Evolutionary conservation across 75 land plant genomes (phyloP).

Genomic region (Chamaecyparis obtusa): DNA sequence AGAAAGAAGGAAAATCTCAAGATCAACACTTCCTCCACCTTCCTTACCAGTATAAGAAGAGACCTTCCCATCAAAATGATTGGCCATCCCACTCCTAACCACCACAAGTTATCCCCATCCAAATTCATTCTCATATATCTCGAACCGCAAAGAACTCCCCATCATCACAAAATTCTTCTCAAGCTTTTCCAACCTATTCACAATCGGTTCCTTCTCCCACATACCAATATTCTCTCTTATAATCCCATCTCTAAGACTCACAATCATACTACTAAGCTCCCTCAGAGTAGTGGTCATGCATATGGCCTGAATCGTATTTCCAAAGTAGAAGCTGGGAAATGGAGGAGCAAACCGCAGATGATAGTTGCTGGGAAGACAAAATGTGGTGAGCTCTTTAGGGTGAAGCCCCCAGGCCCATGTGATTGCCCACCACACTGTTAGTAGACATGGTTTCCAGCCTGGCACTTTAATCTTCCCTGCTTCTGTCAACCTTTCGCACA

Average conservation of each 20-base stretch:
- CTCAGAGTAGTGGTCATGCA: background rate
- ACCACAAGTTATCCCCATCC: constrained; percentile 57
- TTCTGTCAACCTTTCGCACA: too few species aligned
- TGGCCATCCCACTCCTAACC: constrained; percentile 33
- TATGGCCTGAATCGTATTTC: constrained; percentile 12
- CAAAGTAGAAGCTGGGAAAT: constrained; percentile 24
- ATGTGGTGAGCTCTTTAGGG: background rate
- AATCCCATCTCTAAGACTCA: background rate
- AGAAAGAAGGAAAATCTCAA: constrained; percentile 40
- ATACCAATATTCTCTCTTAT: background rate
- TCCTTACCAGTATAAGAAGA: constrained; percentile 39
- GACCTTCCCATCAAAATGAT: constrained; percentile 51
- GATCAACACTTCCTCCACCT: constrained; percentile 39
- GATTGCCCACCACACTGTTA: constrained; percentile 23
- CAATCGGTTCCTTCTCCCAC: constrained; percentile 4
- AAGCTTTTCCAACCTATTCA: background rate
- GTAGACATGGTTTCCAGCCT: too few species aligned
- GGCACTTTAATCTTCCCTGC: too few species aligned
- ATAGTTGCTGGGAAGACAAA: background rate
- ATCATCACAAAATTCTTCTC: constrained; percentile 12
- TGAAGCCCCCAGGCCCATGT: constrained; percentile 1
- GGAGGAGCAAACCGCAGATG: constrained; percentile 15
- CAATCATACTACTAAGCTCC: constrained; percentile 4
- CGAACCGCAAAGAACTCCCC: constrained; percentile 61
- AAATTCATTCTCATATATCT: constrained; percentile 57